These are phyloP conservation scores for Alternaria novae-zelandiae DNA, from an alignment of 2,329 filamentous ascomycete species.

Conservation along the genomic window DNA sequence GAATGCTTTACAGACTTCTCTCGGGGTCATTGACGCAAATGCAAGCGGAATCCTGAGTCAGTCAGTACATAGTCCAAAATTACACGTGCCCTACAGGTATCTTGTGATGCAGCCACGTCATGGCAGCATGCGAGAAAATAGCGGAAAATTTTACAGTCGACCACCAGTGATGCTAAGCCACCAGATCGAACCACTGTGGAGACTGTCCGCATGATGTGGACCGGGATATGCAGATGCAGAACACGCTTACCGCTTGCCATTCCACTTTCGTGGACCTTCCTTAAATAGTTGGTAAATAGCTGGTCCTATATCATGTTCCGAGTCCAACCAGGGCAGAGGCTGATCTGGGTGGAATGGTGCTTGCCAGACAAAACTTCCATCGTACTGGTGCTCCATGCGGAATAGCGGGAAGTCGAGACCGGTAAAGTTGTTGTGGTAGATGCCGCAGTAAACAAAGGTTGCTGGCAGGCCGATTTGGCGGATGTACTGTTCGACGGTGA, in stretches of 20 bases:
- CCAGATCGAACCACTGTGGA: constrained; percentile 31
- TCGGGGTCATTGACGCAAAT: constrained; percentile 85
- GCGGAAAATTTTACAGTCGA: constrained; percentile 15
- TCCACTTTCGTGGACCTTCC: constrained; percentile 86
- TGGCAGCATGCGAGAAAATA: constrained; percentile 13
- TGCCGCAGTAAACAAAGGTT: constrained; percentile 94
- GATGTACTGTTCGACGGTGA: constrained; percentile 90
- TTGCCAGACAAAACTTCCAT: constrained; percentile 90
- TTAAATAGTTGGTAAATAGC: constrained; percentile 94
- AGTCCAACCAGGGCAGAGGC: constrained; percentile 92
- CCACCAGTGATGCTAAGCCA: constrained; percentile 20
- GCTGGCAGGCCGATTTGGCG: constrained; percentile 80
- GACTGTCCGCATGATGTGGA: constrained; percentile 26
- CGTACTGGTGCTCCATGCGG: constrained; percentile 85
- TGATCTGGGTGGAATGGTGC: constrained; percentile 91
- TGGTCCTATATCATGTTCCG: constrained; percentile 93
- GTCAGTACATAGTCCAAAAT: constrained; percentile 34
- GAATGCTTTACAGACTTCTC: constrained; percentile 82
- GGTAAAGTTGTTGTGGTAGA: constrained; percentile 99
- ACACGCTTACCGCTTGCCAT: constrained; percentile 67
- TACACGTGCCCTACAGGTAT: constrained; percentile 21
- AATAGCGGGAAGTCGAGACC: constrained; percentile 91
- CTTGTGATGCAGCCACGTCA: constrained; percentile 9
- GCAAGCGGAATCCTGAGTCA: constrained; percentile 77
- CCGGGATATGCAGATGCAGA: constrained; percentile 25